These are phyloP conservation scores for Chenopodium album DNA, from an alignment of 148 eudicot species.

Conservation along the genomic window DNA sequence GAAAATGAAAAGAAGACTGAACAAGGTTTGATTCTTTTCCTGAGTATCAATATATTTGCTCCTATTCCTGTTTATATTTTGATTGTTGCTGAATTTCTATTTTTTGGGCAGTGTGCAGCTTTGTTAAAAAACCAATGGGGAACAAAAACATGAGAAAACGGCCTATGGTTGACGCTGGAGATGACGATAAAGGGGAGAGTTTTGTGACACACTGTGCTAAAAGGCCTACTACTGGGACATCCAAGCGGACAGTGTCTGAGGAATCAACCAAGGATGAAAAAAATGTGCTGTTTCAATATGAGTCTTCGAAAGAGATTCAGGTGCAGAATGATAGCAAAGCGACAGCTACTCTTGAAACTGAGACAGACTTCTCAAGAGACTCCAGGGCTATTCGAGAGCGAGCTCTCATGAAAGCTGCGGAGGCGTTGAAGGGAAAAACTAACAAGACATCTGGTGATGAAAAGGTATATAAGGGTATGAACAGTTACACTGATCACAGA, in stretches of 20 bases:
- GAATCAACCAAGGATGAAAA: conserved; percentile 42
- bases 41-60: neutral
- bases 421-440: conserved; percentile 59
- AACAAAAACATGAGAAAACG: conserved; percentile 79
- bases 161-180: conserved; percentile 38
- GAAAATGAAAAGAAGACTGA: conserved; percentile 30
- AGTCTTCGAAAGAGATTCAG: conserved; percentile 74
- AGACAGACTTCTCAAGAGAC: conserved; percentile 78
- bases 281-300: conserved; percentile 55
- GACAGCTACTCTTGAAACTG: conserved; percentile 93
- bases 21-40: conserved; percentile 24
- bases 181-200: conserved; percentile 40
- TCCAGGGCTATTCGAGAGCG: conserved; percentile 82
- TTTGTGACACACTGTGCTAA: conserved; percentile 40
- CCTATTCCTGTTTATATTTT: neutral
- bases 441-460: conserved; percentile 54
- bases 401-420: conserved; percentile 76
- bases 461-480: conserved; percentile 76
- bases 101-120: conserved; percentile 62
- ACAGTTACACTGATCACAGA: conserved; percentile 84
- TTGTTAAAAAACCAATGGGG: conserved; percentile 73
- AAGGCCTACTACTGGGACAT: conserved; percentile 44
- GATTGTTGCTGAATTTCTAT: neutral
- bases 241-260: conserved; percentile 30
- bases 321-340: conserved; percentile 82